Evolutionary conservation across 1,284 basidiomycete species (phyloP), one percentile per base, ranked within the genome.

Genomic region (Cutaneotrichosporon mucoides): DNA sequence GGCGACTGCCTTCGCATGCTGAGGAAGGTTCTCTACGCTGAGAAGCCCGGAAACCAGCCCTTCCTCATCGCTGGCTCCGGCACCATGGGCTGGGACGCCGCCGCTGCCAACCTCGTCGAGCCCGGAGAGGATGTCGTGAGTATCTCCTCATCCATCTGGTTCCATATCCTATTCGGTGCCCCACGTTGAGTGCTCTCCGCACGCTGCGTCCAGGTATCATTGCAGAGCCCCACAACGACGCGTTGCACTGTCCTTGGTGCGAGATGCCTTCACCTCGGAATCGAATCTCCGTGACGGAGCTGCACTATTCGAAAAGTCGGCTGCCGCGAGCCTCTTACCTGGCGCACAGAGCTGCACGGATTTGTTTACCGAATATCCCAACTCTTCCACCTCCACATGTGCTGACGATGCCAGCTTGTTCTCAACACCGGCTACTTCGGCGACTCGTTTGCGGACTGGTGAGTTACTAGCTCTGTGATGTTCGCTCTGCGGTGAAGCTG

Each of bases 51-150:
- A 1, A 66, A 83, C 1, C 94, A 97, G 73, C 89, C 91, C 1
- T 90, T 98, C 81, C 80, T 97, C 68, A 88, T 96, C 57, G 86
- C 92, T 36, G 95, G 95, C 2, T 90, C 88, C 53, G 94, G 94
- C n/a, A 98, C 94, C 3, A 81, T 98, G 42, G 94, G 94, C 38
- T 96, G 94, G 92, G 81, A 80, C 60, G 73, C 72, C 13, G 87
- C 90, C 44, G 85, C 87, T 0, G 84, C 89, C 35, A 96, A 97
- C 77, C 82, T 96, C 48, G 81, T 95, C 33, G 82, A 85, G 77
- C 82, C 84, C 1, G 89, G 87, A 53, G 90, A 96, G 68, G 83
- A 88, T 58, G 90, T 83, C 10, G 85, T 96, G 47, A 65, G 70
- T 68, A 41, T 13, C 38, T 24, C 24, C 24, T 24, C 24, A 24